Base-by-base conservation (phyloP, 2,329 filamentous ascomycete species). In the Colletotrichum gloeosporioides region DNA sequence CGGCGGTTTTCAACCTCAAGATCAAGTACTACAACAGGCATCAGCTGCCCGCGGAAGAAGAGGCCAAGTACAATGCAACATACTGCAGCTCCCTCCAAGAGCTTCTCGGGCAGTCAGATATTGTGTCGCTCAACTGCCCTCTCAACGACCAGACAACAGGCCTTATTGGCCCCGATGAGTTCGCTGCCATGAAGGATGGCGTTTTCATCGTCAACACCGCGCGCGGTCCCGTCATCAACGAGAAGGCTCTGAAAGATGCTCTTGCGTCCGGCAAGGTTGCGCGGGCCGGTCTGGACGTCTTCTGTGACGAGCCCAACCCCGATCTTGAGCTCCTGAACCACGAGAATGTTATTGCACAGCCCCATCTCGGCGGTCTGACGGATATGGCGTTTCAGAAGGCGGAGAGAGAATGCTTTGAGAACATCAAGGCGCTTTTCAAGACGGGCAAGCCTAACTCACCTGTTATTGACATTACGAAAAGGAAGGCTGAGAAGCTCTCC, bases 191-290 rank as follows among this genome's bases (percentile, higher is more conserved):
- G 87, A 90, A 89, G 73, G 82, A 85, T 3, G 88, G 88, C 0
- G 80, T 83, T 0, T 85, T 87, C 69, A 79, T 91, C 6, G 82
- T 91, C 36, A 91, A 91, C 78, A 90, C 89, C 0, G 87, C 89
- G 0, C 84, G 89, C 0, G 89, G 89, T 0, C 84, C 85, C 15
- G 81, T 91, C 4, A 81, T 91, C 1, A 85, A 91, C 74, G 88
- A 90, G 77, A 79, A 81, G 5, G 89, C 89, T 0, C 78, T 91
- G 18, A 83, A 88, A 8, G 79, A 82, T 13, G 89, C 88, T 0
- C 78, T 91, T 6, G 85, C 89, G 71, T 84, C 80, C 8, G 88
- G 89, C 0, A 87, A 88, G 67, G 77, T 91, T 3, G 82, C 82
- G 2, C 81, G 87, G 6, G 88, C 87, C 1, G 90, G 89, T 1